These are phyloP conservation scores for Edaphochlamys debaryana DNA, from an alignment of 139 green algal genomes.

Conservation along the genomic window DNA sequence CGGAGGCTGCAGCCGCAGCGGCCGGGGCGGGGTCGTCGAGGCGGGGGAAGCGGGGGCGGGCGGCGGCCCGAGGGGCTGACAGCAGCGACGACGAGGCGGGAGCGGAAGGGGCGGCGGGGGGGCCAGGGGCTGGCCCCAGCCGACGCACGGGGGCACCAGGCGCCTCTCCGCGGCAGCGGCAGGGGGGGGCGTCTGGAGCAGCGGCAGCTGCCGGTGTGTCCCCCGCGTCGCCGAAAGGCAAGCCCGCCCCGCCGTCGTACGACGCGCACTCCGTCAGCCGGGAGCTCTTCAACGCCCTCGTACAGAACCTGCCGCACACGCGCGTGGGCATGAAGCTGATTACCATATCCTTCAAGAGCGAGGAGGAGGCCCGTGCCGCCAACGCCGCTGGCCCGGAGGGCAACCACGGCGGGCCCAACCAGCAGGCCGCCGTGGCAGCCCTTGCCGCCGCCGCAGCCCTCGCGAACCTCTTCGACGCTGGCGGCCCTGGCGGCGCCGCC, in stretches of 20 bases:
- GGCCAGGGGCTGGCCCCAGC: too few relatives aligned
- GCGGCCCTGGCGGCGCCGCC: not conserved
- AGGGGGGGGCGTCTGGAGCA: not conserved
- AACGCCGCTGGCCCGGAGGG: not conserved
- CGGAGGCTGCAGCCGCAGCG: not conserved
- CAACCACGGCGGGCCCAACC: not conserved
- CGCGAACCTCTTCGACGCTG: not conserved
- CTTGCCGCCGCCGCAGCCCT: conserved; percentile 2
- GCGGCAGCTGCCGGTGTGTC: not conserved
- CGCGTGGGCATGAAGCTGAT: conserved; percentile 34
- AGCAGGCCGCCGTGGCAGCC: too few relatives aligned
- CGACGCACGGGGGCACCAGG: too few relatives aligned
- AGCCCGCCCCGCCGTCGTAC: not conserved
- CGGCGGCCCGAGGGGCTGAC: too few relatives aligned
- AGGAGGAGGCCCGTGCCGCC: not conserved
- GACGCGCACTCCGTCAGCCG: conserved; percentile 19
- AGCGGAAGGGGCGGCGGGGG: too few relatives aligned
- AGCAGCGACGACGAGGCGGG: too few relatives aligned
- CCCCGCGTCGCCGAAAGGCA: too few relatives aligned
- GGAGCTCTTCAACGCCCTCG: not conserved
- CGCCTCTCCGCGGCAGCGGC: too few relatives aligned
- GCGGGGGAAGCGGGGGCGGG: too few relatives aligned
- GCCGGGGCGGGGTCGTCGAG: too few relatives aligned
- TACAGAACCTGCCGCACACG: conserved; percentile 2
- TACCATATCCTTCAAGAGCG: conserved; percentile 16